These are phyloP conservation scores for Umbelopsis isabellina DNA, from an alignment of 192 early-diverging fungal species.

Conservation along the genomic window DNA sequence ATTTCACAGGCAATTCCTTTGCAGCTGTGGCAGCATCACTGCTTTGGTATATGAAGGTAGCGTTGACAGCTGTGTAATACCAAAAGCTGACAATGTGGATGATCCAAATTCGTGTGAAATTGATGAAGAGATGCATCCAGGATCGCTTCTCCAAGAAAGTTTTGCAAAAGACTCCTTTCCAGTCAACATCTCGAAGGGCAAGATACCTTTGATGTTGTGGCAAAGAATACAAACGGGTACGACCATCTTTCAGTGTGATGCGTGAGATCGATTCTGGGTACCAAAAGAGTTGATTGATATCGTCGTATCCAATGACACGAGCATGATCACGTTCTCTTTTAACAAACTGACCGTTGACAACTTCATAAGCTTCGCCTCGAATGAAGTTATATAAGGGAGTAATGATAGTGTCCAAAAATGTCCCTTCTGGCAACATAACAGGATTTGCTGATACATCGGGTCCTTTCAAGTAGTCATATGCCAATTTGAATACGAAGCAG, in stretches of 20 bases:
- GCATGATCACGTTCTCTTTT: constrained; percentile 79
- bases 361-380: constrained; percentile 71
- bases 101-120: constrained; percentile 88
- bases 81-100: constrained; percentile 79
- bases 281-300: constrained; percentile 89
- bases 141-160: constrained; percentile 86
- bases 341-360: constrained; percentile 63
- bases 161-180: constrained; percentile 74
- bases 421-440: constrained; percentile 63
- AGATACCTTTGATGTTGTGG: constrained; percentile 68
- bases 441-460: constrained; percentile 50
- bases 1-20: constrained; percentile 47
- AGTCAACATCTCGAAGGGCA: constrained; percentile 65
- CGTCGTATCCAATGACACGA: constrained; percentile 78
- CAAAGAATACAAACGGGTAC: constrained; percentile 61
- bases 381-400: constrained; percentile 77
- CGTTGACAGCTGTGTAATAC: constrained; percentile 77
- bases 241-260: constrained; percentile 56
- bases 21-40: constrained; percentile 36
- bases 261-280: constrained; percentile 65
- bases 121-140: constrained; percentile 81
- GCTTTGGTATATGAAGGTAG: constrained; percentile 64
- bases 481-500: constrained; percentile 82
- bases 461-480: constrained; percentile 58
- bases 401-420: constrained; percentile 68